Evolutionary conservation across 2,329 filamentous ascomycete genomes (phyloP).

Genomic region (Sporothrix euskadiensis): DNA sequence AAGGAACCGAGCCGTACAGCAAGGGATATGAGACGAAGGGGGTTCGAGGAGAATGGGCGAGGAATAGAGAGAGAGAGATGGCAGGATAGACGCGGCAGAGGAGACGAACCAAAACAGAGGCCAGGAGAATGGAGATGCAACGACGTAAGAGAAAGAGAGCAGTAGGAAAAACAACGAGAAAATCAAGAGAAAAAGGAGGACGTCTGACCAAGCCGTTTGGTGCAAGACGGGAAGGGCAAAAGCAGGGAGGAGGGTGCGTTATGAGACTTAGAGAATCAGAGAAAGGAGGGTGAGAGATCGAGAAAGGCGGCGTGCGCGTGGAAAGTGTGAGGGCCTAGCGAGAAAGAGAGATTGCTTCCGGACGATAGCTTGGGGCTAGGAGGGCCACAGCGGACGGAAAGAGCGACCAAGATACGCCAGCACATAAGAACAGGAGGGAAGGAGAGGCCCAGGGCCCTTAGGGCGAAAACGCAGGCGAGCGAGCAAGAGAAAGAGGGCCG

Average conservation of each 20-base stretch:
- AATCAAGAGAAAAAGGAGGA: not conserved
- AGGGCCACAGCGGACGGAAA: slow-evolving; percentile 10
- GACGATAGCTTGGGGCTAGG: slow-evolving; percentile 18
- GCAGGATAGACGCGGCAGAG: slow-evolving; percentile 4
- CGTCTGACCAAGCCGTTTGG: not conserved
- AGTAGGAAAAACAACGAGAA: not conserved
- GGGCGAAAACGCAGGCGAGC: slow-evolving; percentile 10
- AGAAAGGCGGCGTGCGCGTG: slow-evolving; percentile 23
- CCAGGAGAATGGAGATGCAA: not conserved
- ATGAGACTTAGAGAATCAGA: slow-evolving; percentile 9
- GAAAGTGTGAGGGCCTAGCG: not conserved
- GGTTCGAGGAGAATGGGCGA: not conserved
- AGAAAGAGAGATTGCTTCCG: slow-evolving; percentile 27
- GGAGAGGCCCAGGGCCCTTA: not conserved
- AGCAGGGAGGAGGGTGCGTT: slow-evolving; percentile 19
- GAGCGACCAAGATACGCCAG: not conserved
- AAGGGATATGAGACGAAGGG: slow-evolving; percentile 22
- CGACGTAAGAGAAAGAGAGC: not conserved
- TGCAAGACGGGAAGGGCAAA: slow-evolving; percentile 13
- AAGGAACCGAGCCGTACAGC: not conserved
- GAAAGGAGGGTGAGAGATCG: slow-evolving; percentile 24
- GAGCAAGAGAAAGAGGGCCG: slow-evolving; percentile 12
- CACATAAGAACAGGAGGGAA: not conserved
- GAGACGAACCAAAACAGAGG: not conserved
- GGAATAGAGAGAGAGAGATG: slow-evolving; percentile 4